Evolutionary conservation across 371 early-diverging fungal species (phyloP).

Genomic region (Cokeromyces recurvatus): DNA sequence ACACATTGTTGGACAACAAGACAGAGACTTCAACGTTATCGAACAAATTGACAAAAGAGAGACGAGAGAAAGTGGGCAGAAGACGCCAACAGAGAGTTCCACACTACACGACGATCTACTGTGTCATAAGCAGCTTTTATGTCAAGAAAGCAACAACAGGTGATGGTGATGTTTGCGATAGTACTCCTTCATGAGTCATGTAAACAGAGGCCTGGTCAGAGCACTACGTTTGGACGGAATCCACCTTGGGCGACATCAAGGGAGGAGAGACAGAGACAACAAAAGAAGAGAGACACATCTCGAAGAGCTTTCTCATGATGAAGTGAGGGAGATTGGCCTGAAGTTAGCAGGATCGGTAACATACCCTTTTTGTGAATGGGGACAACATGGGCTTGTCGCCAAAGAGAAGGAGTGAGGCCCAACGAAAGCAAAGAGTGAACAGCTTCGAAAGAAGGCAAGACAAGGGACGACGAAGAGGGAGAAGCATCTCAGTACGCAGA

Average conservation of each 20-base stretch:
- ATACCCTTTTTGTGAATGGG: slow-evolving; percentile 25
- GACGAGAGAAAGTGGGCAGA: neutral
- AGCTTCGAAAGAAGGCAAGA: neutral
- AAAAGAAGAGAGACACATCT: slow-evolving; percentile 2
- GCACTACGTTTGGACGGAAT: slow-evolving; percentile 22
- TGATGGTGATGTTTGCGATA: neutral
- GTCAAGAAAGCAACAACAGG: slow-evolving; percentile 21
- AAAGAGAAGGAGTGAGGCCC: slow-evolving; percentile 14
- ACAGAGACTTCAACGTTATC: slow-evolving; percentile 13
- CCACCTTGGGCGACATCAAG: slow-evolving; percentile 30
- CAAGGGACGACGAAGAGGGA: neutral
- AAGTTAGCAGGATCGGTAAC: slow-evolving; percentile 10
- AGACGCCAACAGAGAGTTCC: slow-evolving; percentile 2
- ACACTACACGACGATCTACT: slow-evolving; percentile 17
- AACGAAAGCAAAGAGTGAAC: slow-evolving; percentile 19
- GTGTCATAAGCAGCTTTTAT: slow-evolving; percentile 32
- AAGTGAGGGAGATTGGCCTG: slow-evolving; percentile 18
- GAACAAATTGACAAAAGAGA: slow-evolving; percentile 14
- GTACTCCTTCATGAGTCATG: slow-evolving; percentile 12
- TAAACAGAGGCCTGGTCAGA: slow-evolving; percentile 28
- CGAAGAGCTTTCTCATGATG: slow-evolving; percentile 21
- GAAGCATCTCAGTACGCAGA: neutral
- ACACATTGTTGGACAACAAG: slow-evolving; percentile 1
- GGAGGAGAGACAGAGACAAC: slow-evolving; percentile 4
- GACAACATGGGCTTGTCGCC: slow-evolving; percentile 21